Evolutionary conservation across 139 green algal genomes (phyloP).

Genomic region (Edaphochlamys debaryana): DNA sequence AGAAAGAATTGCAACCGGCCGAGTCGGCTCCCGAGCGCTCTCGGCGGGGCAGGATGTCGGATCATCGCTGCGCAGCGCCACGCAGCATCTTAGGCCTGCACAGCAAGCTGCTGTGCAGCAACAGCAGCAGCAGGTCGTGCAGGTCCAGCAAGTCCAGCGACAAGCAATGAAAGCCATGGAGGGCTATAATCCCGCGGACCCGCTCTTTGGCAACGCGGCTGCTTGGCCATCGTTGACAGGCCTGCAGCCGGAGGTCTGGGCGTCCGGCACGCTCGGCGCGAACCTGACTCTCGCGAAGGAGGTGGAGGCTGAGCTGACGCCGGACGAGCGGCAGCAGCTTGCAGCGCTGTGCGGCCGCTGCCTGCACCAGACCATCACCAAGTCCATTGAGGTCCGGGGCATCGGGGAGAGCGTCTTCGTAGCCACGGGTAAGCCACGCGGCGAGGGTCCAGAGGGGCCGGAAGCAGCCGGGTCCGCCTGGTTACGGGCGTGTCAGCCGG

Average conservation of each 20-base stretch:
- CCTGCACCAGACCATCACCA: slow-evolving; percentile 63
- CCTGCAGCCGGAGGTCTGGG: background rate
- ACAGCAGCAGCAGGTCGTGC: background rate
- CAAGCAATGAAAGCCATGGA: too few relatives aligned
- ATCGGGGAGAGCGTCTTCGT: slow-evolving; percentile 46
- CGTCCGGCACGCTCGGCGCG: background rate
- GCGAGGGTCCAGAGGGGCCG: background rate
- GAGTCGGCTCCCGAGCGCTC: background rate
- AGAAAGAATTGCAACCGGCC: background rate
- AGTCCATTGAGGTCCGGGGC: slow-evolving; percentile 44
- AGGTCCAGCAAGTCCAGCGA: too few relatives aligned
- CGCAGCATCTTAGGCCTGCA: too few relatives aligned
- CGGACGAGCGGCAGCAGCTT: background rate
- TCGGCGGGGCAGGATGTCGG: background rate
- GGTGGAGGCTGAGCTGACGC: background rate
- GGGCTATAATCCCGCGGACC: background rate
- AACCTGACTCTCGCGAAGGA: background rate
- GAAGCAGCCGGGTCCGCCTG: too few relatives aligned
- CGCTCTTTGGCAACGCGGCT: background rate
- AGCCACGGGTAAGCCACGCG: slow-evolving; percentile 9
- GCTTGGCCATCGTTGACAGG: slow-evolving; percentile 13
- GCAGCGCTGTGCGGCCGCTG: slow-evolving; percentile 59
- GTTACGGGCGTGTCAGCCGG: too few relatives aligned
- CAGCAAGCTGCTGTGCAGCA: too few relatives aligned
- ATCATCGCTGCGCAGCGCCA: background rate